Evolutionary conservation across 257 asterid genomes (phyloP).

Genomic region (Solanum okadae): DNA sequence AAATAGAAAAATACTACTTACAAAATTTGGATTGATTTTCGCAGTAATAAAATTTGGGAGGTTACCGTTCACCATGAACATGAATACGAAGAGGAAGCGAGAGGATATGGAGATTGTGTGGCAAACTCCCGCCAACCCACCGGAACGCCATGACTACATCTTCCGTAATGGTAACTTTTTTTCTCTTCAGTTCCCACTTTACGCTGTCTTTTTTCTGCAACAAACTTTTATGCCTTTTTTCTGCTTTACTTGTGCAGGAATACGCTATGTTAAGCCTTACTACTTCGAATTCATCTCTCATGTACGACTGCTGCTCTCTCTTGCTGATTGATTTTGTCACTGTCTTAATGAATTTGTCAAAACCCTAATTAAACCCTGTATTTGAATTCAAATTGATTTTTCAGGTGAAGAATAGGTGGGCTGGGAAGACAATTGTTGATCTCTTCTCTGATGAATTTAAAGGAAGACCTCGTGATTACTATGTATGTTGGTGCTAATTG

Average conservation of each 20-base stretch:
- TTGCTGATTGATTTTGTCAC: not conserved
- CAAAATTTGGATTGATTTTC: not conserved
- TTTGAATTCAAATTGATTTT: not conserved
- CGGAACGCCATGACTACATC: conserved; percentile 77
- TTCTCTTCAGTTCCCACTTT: not conserved
- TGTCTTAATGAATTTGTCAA: not conserved
- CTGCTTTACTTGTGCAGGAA: conserved; percentile 43
- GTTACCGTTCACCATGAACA: not conserved
- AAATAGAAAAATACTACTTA: not conserved
- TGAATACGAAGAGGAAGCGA: conserved; percentile 44
- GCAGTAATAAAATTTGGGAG: not conserved
- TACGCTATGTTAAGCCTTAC: conserved; percentile 88
- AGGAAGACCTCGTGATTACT: conserved; percentile 78
- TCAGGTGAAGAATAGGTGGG: conserved; percentile 91
- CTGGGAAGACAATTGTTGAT: conserved; percentile 84
- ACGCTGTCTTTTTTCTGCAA: not conserved
- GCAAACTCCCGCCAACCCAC: conserved; percentile 93
- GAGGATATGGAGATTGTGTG: conserved; percentile 75
- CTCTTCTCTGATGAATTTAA: conserved; percentile 83
- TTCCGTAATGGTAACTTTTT: conserved; percentile 40
- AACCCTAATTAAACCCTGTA: not conserved
- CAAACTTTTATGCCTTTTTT: not conserved
- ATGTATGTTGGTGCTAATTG: conserved; percentile 34
- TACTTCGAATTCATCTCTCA: conserved; percentile 89
- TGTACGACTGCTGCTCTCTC: conserved; percentile 27